Base-by-base conservation (phyloP, 441 rosid species). In the Kokia cookei region DNA sequence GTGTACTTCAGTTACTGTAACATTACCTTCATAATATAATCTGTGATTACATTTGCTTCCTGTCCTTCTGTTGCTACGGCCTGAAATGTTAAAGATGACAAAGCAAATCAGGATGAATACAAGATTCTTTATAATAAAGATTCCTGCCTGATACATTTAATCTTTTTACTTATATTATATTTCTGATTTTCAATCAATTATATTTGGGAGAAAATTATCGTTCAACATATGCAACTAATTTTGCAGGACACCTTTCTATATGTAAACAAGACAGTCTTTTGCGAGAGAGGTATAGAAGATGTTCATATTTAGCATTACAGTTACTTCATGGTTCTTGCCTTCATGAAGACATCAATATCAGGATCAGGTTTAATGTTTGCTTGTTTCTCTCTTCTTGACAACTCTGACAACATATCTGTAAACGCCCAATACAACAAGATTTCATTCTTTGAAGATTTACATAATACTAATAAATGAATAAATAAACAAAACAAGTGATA, bases 11-110 rank as follows among this genome's bases (percentile, higher is more conserved):
- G 24, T n/a, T 58, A 11, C 17, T 27, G 53, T 15, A 32, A 22
- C 8, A 15, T 27, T 79, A 85, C 92, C 92, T 92, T 92, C n/a
- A 93, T 66, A 55, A 83, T 73, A 75, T 91, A 94, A 85, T 92
- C 97, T 2, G 93, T 87, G 59, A 88, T 79, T 55, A 92, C 86
- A 73, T 73, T 90, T 51, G 90, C 75, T 71, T 90, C 92, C 76
- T 87, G 87, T 24, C 93, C 93, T 73, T 86, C 82, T 45, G 81
- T 77, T 54, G 95, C 84, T n/a, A 70, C 79, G 6, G 95, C 94
- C 96, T 92, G 79, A 11, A 42, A 42, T 57, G 3, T 59, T 9
- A 54, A 70, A 66, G 8, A 35, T 24, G 50, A 54, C 35, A 43
- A 43, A 43, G 32, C 19, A 17, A 37, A 47, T 53, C 29, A 55